These are phyloP conservation scores for Aschersonia sp. DNA, from an alignment of 2,329 filamentous ascomycete species.

Conservation along the genomic window DNA sequence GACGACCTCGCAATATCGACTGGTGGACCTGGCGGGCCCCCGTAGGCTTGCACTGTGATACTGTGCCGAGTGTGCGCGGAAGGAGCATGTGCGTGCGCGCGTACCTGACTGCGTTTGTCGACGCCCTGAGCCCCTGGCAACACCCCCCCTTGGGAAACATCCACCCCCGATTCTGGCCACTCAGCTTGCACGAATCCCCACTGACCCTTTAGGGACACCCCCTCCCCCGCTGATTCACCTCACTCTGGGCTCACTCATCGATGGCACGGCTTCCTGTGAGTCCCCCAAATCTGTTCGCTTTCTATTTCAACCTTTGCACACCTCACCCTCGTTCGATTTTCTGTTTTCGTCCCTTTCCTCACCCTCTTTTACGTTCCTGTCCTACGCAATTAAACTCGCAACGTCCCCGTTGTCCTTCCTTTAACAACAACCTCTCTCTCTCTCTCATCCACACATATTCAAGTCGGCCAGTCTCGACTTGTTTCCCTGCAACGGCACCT, in stretches of 20 bases:
- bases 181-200: neutral
- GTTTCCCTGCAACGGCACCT: slow-evolving; percentile 7
- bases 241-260: neutral
- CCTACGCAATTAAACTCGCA: neutral
- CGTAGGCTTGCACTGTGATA: neutral
- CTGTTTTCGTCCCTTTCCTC: slow-evolving; percentile 3
- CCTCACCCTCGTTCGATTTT: slow-evolving; percentile 2
- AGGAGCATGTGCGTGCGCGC: neutral
- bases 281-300: neutral
- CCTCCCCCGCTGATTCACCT: neutral
- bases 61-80: neutral
- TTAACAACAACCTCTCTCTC: slow-evolving; percentile 3
- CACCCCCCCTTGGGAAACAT: neutral
- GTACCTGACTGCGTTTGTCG: neutral
- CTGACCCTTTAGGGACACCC: neutral
- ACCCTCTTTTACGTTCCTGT: slow-evolving; percentile 9
- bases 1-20: too few relatives aligned
- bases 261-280: neutral
- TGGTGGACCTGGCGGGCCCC: too few relatives aligned
- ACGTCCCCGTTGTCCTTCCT: slow-evolving; percentile 9
- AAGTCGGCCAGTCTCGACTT: slow-evolving; percentile 8
- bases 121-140: neutral
- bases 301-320: slow-evolving; percentile 1
- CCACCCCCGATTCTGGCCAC: neutral
- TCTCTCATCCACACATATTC: neutral